Base-by-base conservation (phyloP, 345 rosid genomes). In the Angophora floribunda region DNA sequence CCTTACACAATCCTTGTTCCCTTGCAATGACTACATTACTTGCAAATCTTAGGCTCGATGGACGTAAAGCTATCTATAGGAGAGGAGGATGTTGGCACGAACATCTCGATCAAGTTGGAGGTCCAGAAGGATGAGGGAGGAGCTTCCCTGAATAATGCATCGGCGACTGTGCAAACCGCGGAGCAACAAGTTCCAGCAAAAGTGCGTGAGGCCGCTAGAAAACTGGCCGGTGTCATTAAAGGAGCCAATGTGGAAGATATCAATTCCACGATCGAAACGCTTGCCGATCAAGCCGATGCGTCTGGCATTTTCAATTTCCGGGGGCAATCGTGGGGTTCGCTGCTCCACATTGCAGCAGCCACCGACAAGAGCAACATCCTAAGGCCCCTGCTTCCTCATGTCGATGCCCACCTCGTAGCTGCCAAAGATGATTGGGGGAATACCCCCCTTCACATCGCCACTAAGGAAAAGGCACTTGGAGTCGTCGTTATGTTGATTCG, bases 211-310 rank as follows among this genome's bases (percentile, higher is more conserved):
- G 2, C 8, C 12, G n/a, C 13, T 61, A 13, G 1, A 28, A 1
- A 12, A 1, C 13, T 61, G 16, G 32, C 28, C 13, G 4, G 6
- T 26, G 67, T 6, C 32, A 61, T 61, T 32, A 0, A 2, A 6
- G 16, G 3, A 15, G 67, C 32, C 67, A 5, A 61, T 28, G 32
- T 12, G 7, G 67, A 28, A 12, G 32, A 28, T 13, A 26, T 61
- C 32, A 12, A 0, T 61, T 12, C 1, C 6, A 3, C 13, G 67
- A 1, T 61, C 67, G n/a, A 13, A 0, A 28, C 6, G 0, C 67
- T 61, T 61, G 0, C 67, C 14, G 0, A 5, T 26, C 32, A 15
- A 52, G 15, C 53, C 17, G 7, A 52, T 52, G 17, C 53, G 16
- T 13, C 53, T 52, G 53, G 17, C 53, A 52, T 52, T 52, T 52